These are phyloP conservation scores for Coemansia sp. DNA, from an alignment of 192 early-diverging fungal species.

Conservation along the genomic window DNA sequence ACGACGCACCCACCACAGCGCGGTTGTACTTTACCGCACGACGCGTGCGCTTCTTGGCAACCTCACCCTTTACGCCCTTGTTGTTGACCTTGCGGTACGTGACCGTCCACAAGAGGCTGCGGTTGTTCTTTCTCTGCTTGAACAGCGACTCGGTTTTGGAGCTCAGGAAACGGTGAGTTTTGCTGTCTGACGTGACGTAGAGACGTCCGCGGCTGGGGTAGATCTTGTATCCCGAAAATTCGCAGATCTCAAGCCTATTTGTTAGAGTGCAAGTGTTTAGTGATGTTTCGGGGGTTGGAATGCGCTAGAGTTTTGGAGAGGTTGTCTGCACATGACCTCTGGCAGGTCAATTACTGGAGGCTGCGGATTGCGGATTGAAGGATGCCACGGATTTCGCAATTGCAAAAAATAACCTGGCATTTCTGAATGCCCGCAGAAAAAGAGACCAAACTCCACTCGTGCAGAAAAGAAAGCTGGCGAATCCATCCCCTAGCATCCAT, in stretches of 20 bases:
- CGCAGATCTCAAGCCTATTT: slow-evolving; percentile 84
- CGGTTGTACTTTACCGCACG: slow-evolving; percentile 95
- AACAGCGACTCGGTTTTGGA: slow-evolving; percentile 97
- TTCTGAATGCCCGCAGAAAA: too few species aligned
- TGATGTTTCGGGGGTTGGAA: too few species aligned
- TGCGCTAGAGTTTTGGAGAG: too few species aligned
- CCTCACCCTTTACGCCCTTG: slow-evolving; percentile 97
- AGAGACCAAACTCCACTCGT: too few species aligned
- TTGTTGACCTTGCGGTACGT: slow-evolving; percentile 98
- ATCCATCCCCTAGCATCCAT: background rate
- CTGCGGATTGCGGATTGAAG: too few species aligned
- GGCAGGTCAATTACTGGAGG: background rate
- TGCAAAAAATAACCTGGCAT: too few species aligned
- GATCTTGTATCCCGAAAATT: slow-evolving; percentile 99
- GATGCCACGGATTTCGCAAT: background rate
- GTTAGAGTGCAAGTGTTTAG: background rate
- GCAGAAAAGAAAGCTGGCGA: background rate
- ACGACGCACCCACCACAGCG: slow-evolving; percentile 91
- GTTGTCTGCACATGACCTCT: too few species aligned
- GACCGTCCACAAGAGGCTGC: slow-evolving; percentile 96
- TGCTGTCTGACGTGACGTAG: slow-evolving; percentile 85
- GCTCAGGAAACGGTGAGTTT: slow-evolving; percentile 92
- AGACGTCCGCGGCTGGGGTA: slow-evolving; percentile 98
- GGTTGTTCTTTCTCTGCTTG: slow-evolving; percentile 95
- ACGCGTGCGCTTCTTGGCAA: slow-evolving; percentile 93